Conservation (phyloP, 495 filamentous ascomycete genomes). For the Hypoxylon lenormandii region DNA sequence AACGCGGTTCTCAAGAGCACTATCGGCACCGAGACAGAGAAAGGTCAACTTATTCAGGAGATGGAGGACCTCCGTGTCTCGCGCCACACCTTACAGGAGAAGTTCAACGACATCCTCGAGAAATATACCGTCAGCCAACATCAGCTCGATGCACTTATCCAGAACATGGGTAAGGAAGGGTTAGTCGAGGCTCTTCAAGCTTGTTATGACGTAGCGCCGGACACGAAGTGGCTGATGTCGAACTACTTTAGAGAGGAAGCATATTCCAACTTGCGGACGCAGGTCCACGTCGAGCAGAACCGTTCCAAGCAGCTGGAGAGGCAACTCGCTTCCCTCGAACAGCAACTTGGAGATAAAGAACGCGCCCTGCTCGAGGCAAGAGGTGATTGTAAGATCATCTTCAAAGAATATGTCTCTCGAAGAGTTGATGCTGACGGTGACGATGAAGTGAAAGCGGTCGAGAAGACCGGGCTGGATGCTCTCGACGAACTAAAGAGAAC, state of each 20-base stretch:
- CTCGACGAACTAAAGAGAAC: conserved; percentile 66
- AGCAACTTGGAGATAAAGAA: conserved; percentile 58
- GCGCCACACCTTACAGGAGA: conserved; percentile 57
- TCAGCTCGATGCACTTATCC: conserved; percentile 63
- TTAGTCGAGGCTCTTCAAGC: conserved; percentile 57
- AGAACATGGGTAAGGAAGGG: conserved; percentile 61
- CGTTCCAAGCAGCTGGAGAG: conserved; percentile 59
- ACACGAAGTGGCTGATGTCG: conserved; percentile 47
- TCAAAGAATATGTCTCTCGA: conserved; percentile 30
- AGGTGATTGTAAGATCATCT: conserved; percentile 51
- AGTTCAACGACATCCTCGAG: conserved; percentile 62
- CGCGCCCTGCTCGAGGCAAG: conserved; percentile 59
- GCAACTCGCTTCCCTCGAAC: conserved; percentile 38
- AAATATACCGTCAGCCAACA: conserved; percentile 63
- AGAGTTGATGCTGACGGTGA: conserved; percentile 35
- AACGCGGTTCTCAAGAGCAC: conserved; percentile 64
- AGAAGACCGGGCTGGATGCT: conserved; percentile 60
- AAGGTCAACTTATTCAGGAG: conserved; percentile 62
- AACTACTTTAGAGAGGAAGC: conserved; percentile 55
- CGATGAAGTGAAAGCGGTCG: conserved; percentile 60
- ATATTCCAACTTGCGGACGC: conserved; percentile 51
- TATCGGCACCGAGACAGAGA: conserved; percentile 62
- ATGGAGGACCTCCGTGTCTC: conserved; percentile 55
- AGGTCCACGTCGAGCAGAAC: conserved; percentile 54
- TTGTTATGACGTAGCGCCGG: conserved; percentile 48